Evolutionary conservation across 305 asterid species (phyloP).

Genomic region (Ajuga reptans): DNA sequence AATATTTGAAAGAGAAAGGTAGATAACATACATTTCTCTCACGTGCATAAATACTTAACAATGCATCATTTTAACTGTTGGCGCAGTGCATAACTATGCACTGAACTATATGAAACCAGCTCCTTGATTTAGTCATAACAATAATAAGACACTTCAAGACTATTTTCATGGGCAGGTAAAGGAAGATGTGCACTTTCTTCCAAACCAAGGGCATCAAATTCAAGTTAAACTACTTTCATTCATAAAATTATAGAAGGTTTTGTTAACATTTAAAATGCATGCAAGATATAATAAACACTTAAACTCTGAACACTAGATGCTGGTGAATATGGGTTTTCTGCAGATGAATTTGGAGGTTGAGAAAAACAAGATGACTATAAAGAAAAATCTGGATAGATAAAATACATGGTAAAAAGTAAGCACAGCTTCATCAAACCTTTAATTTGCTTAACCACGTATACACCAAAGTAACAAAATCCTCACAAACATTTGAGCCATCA

Average conservation of each 20-base stretch:
- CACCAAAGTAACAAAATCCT: constrained; percentile 69
- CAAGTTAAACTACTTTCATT: background rate
- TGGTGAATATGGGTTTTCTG: background rate
- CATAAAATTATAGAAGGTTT: background rate
- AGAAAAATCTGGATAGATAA: background rate
- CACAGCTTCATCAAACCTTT: constrained; percentile 46
- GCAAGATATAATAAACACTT: constrained; percentile 8
- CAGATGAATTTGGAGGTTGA: constrained; percentile 11
- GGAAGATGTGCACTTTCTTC: background rate
- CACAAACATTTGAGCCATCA: constrained; percentile 63
- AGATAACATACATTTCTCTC: background rate
- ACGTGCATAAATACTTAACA: background rate
- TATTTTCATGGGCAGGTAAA: background rate
- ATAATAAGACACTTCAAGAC: background rate
- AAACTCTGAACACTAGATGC: background rate
- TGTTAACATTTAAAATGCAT: background rate
- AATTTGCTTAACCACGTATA: constrained; percentile 68
- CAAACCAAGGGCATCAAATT: background rate
- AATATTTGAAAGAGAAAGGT: background rate
- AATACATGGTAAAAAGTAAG: constrained; percentile 5
- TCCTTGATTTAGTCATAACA: background rate
- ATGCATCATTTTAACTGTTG: background rate
- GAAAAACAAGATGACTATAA: background rate
- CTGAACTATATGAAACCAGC: background rate
- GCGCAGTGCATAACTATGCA: background rate